Evolutionary conservation across 495 filamentous ascomycete species (phyloP), one percentile per base, ranked within the genome.

Genomic region (Aspergillus ostianus): DNA sequence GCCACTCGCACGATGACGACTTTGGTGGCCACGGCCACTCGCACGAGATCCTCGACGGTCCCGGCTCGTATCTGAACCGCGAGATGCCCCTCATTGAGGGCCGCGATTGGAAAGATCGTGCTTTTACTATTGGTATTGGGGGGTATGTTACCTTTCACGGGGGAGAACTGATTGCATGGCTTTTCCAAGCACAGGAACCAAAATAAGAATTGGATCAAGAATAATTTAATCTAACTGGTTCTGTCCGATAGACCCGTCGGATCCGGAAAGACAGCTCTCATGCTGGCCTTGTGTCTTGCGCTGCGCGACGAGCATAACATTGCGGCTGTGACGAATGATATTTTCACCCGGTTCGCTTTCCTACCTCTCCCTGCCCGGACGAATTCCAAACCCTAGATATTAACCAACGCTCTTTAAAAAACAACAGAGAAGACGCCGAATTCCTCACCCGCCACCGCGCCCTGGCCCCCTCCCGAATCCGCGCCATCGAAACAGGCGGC

Each of bases 291-390:
- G 63, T 96, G 91, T 75, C 87, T 81, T 30, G 86, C 87, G 29
- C 84, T 98, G 3, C 87, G 94, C 32, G 76, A 85, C 51, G 70
- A 82, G 26, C 90, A 91, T 80, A 91, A 87, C 67, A 87, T 98
- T 64, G 94, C 94, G 4, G 94, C 93, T 45, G 93, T 98, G 3
- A 98, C 94, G 29, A 98, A 98, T 80, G 94, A 98, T 79, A 98
- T 98, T 82, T 98, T 98, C 83, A 98, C 94, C 26, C 80, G 83
- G 80, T 83, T 68, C 6, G 57, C 17, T 18, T 32, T 18, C 13
- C 45, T 44, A 6, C 18, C 47, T 2, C 17, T 19, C 44, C n/a
- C 46, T 47, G 19, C n/a, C 47, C 7, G 26, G 17, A 18, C n/a
- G n/a, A 44, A 56, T 18, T 3, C 21, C 18, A 1, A 36, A 53